Percentiles rank a stretch among this genome's conserved stretches.
Evolutionary conservation across 306 rosid species (phyloP).

Genomic region (Cucurbita moschata): DNA sequence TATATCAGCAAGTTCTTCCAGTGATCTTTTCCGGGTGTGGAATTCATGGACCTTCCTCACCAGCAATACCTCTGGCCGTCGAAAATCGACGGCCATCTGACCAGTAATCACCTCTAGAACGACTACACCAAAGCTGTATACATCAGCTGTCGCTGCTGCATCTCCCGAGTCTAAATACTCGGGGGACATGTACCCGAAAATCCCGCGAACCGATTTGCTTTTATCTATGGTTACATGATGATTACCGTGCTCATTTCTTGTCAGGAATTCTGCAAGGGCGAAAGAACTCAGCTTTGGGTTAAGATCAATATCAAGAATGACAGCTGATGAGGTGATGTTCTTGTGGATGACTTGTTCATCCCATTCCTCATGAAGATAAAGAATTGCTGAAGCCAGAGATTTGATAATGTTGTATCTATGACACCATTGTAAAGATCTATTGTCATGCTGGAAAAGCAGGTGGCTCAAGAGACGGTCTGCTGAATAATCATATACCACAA

Average conservation of each 20-base stretch:
- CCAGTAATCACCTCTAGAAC: conserved; percentile 75
- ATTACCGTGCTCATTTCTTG: conserved; percentile 61
- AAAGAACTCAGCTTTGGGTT: conserved; percentile 68
- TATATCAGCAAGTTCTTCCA: conserved; percentile 57
- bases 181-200: conserved; percentile 86
- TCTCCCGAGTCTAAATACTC: conserved; percentile 68
- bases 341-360: conserved; percentile 88
- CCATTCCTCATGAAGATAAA: conserved; percentile 97
- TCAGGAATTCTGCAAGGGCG: conserved; percentile 84
- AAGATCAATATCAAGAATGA: conserved; percentile 70
- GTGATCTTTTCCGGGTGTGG: conserved; percentile 33
- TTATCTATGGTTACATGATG: conserved; percentile 28
- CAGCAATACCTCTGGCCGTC: conserved; percentile 75
- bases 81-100: conserved; percentile 70
- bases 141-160: conserved; percentile 57
- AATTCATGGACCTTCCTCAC: conserved; percentile 61
- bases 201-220: conserved; percentile 49
- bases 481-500: conserved; percentile 80
- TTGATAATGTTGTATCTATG: conserved; percentile 60
- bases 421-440: conserved; percentile 42
- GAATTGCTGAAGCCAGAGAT: conserved; percentile 75
- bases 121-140: conserved; percentile 84
- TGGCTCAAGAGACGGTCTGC: conserved; percentile 62
- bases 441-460: conserved; percentile 40
- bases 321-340: conserved; percentile 83